Percentiles rank a stretch among this genome's conserved stretches.
Evolutionary conservation across 257 asterid genomes (phyloP).

Genomic region (Solanum paucissectum): DNA sequence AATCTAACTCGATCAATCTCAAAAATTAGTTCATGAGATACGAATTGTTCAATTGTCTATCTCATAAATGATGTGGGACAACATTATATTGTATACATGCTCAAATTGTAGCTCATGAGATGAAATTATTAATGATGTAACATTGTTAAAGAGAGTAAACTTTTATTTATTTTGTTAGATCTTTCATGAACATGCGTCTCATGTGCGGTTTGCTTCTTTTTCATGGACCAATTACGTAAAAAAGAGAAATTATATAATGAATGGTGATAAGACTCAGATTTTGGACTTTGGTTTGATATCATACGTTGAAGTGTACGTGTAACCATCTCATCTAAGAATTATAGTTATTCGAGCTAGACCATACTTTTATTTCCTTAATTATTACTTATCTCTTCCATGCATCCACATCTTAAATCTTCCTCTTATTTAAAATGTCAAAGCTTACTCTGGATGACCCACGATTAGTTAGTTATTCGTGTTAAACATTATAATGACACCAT

Average conservation of each 20-base stretch:
- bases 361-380: not conserved
- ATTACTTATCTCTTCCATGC: not conserved
- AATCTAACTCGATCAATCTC: not conserved
- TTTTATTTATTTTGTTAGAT: not conserved
- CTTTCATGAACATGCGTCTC: not conserved
- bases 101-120: not conserved
- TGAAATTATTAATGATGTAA: not conserved
- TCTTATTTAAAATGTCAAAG: not conserved
- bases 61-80: not conserved
- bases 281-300: no score
- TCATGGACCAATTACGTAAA: not conserved
- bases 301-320: not conserved
- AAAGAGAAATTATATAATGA: not conserved
- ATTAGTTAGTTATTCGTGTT: not conserved
- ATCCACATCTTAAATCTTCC: not conserved
- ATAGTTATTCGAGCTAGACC: not conserved
- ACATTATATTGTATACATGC: not conserved
- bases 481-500: not conserved
- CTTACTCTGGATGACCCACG: not conserved
- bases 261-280: not conserved
- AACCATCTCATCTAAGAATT: not conserved
- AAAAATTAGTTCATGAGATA: not conserved
- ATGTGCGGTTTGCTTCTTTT: not conserved
- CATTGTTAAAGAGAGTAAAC: not conserved
- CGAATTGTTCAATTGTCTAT: not conserved